Conservation (phyloP, 768 basidiomycete species). For the Boletus sp. region DNA sequence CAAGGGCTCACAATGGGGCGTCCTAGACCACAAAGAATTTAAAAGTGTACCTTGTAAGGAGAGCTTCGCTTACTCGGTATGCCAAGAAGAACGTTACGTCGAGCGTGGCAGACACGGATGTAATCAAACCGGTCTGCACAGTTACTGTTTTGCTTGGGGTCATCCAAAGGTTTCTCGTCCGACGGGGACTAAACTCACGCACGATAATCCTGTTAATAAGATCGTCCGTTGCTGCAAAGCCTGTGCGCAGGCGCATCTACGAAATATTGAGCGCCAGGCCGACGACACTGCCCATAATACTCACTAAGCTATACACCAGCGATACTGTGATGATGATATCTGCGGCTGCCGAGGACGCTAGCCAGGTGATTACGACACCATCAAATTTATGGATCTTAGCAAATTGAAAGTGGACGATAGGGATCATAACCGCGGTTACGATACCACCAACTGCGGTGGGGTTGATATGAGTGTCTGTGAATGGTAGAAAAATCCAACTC, state of each 20-base stretch:
- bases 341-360: conserved; percentile 39
- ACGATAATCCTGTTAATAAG: conserved; percentile 42
- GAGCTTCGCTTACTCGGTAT: no score
- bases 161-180: neutral
- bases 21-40: no score
- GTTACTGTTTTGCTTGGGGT: conserved; percentile 18
- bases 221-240: conserved; percentile 39
- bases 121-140: conserved; percentile 27
- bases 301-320: conserved; percentile 44
- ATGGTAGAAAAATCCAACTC: neutral
- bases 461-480: neutral
- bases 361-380: conserved; percentile 45
- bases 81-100: no score
- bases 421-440: conserved; percentile 32
- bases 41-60: no score
- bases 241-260: conserved; percentile 41
- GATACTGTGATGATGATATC: conserved; percentile 44
- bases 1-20: no score
- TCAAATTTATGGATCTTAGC: no score
- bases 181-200: conserved; percentile 19
- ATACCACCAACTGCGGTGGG: conserved; percentile 33
- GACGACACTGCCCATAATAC: neutral
- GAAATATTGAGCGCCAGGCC: neutral
- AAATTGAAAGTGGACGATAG: no score
- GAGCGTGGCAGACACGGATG: neutral